Evolutionary conservation across 2,329 filamentous ascomycete species (phyloP).

Genomic region (Exutisphaerella laricina): DNA sequence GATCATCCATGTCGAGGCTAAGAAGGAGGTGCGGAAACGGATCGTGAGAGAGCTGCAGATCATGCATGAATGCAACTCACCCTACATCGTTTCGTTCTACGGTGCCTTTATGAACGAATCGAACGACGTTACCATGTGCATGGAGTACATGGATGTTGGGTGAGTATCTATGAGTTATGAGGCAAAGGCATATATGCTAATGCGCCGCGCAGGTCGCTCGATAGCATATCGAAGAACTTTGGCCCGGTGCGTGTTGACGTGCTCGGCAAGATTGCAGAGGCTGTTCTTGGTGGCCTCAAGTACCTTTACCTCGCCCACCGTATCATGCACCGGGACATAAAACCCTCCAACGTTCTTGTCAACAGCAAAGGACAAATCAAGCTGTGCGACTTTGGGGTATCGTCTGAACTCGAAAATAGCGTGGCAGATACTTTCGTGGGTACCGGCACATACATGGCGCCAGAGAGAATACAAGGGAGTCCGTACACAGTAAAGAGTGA

Average conservation of each 20-base stretch:
- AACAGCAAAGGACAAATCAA: constrained; percentile 95
- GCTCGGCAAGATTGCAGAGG: constrained; percentile 94
- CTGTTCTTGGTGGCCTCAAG: constrained; percentile 83
- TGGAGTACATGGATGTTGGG: constrained; percentile 99
- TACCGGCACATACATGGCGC: constrained; percentile 98
- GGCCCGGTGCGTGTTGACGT: constrained; percentile 94
- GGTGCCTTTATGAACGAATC: constrained; percentile 95
- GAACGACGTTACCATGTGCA: constrained; percentile 98
- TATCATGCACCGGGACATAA: constrained; percentile 99
- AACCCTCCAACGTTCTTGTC: constrained; percentile 94
- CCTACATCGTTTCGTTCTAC: constrained; percentile 96
- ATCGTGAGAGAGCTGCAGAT: constrained; percentile 97
- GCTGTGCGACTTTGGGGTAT: constrained; percentile 98
- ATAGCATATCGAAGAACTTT: constrained; percentile 89
- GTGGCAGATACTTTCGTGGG: constrained; percentile 98
- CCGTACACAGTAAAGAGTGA: constrained; percentile 98
- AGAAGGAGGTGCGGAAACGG: constrained; percentile 92
- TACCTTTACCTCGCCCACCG: constrained; percentile 94
- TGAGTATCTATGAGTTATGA: constrained; percentile 46
- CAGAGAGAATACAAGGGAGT: constrained; percentile 93
- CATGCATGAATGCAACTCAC: constrained; percentile 95
- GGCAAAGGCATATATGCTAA: constrained; percentile 12
- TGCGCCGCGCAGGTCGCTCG: constrained; percentile 64
- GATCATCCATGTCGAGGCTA: constrained; percentile 98
- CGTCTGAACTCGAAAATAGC: constrained; percentile 93